Evolutionary conservation across 768 basidiomycete genomes (phyloP).

Genomic region (Chalciporus piperatus): DNA sequence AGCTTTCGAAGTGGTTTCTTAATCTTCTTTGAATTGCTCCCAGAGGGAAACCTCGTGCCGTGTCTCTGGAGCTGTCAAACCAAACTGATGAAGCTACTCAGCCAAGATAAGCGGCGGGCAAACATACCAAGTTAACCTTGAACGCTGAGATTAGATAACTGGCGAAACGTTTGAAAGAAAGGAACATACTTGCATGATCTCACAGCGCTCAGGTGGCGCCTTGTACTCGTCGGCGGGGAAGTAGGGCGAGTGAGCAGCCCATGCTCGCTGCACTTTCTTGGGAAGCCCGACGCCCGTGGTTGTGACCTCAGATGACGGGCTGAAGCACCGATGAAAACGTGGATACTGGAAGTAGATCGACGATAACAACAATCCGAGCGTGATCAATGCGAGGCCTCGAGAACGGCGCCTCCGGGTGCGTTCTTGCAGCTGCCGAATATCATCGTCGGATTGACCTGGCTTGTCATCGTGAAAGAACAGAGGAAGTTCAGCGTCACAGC

Average conservation of each 20-base stretch:
- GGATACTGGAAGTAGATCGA: constrained; percentile 13
- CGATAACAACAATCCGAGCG: constrained; percentile 14
- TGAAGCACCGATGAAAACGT: constrained; percentile 4
- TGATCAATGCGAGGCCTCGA: constrained; percentile 5
- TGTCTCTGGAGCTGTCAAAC: constrained; percentile 68
- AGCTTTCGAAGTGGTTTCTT: constrained; percentile 52
- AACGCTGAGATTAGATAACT: neutral
- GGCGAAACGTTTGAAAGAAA: neutral
- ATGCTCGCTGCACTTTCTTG: constrained; percentile 34
- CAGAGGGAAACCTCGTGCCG: constrained; percentile 75
- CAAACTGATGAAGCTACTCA: no score
- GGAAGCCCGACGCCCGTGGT: constrained; percentile 8
- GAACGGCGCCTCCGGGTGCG: constrained; percentile 3
- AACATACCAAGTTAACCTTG: constrained; percentile 32
- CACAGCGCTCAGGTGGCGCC: constrained; percentile 47
- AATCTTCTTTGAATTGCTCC: constrained; percentile 42
- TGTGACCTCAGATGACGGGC: neutral
- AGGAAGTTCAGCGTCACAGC: constrained; percentile 4
- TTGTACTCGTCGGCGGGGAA: constrained; percentile 45
- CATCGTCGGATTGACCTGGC: neutral
- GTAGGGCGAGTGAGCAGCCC: constrained; percentile 66
- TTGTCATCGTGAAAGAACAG: constrained; percentile 7
- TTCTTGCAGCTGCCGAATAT: neutral
- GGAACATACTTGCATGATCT: constrained; percentile 49
- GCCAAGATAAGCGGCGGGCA: no score